Evolutionary conservation across 768 basidiomycete genomes (phyloP).

Genomic region (Calocybe cyanea): DNA sequence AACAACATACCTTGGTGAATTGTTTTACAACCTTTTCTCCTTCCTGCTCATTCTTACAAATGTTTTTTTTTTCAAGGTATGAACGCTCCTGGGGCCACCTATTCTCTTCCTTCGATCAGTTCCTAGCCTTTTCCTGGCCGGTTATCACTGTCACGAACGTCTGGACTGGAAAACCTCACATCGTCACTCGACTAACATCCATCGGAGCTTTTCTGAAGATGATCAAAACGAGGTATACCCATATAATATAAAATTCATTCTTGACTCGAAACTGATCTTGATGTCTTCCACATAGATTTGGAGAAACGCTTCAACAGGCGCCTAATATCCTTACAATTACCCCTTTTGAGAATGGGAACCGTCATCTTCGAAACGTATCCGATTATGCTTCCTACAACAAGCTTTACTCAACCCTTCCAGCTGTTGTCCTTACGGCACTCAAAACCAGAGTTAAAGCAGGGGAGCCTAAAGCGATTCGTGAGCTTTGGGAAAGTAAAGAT

Average conservation of each 20-base stretch:
- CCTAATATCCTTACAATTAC: constrained; percentile 67
- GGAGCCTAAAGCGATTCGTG: constrained; percentile 58
- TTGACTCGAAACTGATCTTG: not conserved
- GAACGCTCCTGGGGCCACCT: constrained; percentile 77
- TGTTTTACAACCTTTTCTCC: constrained; percentile 5
- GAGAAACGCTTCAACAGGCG: constrained; percentile 68
- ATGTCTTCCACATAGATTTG: constrained; percentile 45
- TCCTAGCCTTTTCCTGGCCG: constrained; percentile 82
- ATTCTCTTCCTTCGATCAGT: constrained; percentile 76
- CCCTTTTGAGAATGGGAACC: constrained; percentile 64
- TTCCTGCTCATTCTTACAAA: no score
- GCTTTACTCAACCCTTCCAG: constrained; percentile 66
- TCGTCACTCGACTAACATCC: constrained; percentile 71
- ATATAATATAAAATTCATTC: constrained; percentile 2
- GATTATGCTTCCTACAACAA: constrained; percentile 70
- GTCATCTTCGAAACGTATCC: constrained; percentile 68
- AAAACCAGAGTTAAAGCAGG: constrained; percentile 64
- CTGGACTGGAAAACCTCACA: constrained; percentile 69
- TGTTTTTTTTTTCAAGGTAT: constrained; percentile 59
- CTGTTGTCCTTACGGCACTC: constrained; percentile 59
- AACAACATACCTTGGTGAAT: constrained; percentile 63
- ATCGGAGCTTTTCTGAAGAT: constrained; percentile 77
- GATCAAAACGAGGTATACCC: constrained; percentile 69
- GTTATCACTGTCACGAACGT: constrained; percentile 72
- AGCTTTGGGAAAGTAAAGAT: constrained; percentile 66